Conservation (phyloP, 345 rosid species). For the Murraya paniculata region DNA sequence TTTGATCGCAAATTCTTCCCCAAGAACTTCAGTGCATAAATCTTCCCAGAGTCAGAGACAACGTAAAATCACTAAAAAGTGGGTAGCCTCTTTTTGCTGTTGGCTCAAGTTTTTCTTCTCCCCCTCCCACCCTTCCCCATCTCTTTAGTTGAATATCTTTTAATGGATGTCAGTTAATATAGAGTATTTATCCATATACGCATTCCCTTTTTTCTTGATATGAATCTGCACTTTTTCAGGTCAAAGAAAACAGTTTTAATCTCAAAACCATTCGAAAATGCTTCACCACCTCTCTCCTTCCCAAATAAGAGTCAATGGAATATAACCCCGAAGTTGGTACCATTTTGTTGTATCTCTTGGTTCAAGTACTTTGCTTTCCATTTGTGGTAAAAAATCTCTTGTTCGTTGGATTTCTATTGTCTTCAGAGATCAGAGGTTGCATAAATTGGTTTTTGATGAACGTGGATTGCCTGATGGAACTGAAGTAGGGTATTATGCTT, state of each 20-base stretch:
- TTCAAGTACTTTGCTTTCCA: constrained; percentile 10
- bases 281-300: constrained; percentile 28
- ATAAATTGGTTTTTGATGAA: constrained; percentile 80
- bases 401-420: constrained; percentile 9
- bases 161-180: not conserved
- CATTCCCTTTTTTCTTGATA: not conserved
- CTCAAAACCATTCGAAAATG: constrained; percentile 31
- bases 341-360: constrained; percentile 15
- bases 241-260: constrained; percentile 18
- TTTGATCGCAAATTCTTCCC: constrained; percentile 34
- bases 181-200: not conserved
- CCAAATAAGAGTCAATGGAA: constrained; percentile 45
- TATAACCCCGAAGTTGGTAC: constrained; percentile 47
- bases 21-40: constrained; percentile 30
- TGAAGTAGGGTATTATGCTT: constrained; percentile 88
- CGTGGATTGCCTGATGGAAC: constrained; percentile 95
- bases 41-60: constrained; percentile 40
- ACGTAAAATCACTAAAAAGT: constrained; percentile 43
- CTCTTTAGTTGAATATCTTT: not conserved
- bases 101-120: not conserved
- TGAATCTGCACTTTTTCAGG: constrained; percentile 22
- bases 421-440: constrained; percentile 77
- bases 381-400: constrained; percentile 12
- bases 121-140: too few species aligned
- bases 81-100: constrained; percentile 24